phyloP scores from a whole-genome alignment of 2,329 filamentous ascomycete species.

The Alternaria triticimaculans region DNA sequence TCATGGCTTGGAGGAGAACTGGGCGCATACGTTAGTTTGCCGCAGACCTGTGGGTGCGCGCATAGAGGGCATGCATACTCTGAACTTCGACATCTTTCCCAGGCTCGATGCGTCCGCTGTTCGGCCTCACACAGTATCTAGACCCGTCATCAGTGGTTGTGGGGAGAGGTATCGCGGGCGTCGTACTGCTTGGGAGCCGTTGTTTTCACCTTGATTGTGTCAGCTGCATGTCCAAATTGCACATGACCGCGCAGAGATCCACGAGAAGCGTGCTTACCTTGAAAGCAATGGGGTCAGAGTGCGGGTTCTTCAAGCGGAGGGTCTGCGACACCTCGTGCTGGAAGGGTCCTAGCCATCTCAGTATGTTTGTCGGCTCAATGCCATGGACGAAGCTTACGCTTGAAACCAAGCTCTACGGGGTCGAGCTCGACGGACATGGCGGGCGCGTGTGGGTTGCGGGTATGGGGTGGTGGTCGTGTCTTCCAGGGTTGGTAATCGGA shows the following conservation, averaged over 20 bases:
- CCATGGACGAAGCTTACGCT: conserved; percentile 66
- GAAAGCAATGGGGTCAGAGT: conserved; percentile 67
- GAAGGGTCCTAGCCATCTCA: conserved; percentile 62
- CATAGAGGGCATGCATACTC: conserved; percentile 62
- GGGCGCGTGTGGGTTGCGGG: conserved; percentile 25
- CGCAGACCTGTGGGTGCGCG: conserved; percentile 23
- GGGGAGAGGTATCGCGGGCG: conserved; percentile 19
- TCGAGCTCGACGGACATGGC: conserved; percentile 95
- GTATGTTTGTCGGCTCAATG: conserved; percentile 13
- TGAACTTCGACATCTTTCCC: conserved; percentile 90
- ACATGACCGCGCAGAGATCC: too few species aligned
- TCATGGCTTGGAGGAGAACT: conserved; percentile 98
- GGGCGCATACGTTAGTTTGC: conserved; percentile 35
- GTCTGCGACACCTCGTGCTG: conserved; percentile 68
- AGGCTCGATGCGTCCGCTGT: conserved; percentile 93
- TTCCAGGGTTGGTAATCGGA: conserved; percentile 40
- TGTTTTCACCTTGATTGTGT: conserved; percentile 81
- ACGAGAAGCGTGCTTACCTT: conserved; percentile 58
- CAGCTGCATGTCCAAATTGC: conserved; percentile 3
- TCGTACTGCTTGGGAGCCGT: conserved; percentile 97
- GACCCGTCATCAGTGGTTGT: conserved; percentile 29
- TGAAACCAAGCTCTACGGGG: conserved; percentile 89
- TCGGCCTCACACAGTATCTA: conserved; percentile 97
- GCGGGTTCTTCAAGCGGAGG: conserved; percentile 65
- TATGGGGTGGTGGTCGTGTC: conserved; percentile 18